phyloP scores from a whole-genome alignment of 1,139 yeast species.

The Saccharomycopsis hybrid region DNA sequence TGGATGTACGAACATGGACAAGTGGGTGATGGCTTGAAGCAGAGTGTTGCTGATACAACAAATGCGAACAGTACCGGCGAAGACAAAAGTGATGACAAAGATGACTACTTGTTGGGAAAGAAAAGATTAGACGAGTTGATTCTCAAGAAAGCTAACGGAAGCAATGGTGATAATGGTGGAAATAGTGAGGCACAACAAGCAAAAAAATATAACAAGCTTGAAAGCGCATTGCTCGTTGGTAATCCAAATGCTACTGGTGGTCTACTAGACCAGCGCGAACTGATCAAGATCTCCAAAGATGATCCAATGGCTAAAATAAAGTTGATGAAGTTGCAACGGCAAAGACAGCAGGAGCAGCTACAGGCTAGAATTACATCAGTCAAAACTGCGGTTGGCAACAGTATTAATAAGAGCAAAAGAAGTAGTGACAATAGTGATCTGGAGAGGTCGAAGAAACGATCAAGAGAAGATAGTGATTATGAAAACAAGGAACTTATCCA shows the following conservation, averaged over 20 bases:
- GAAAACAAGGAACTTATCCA: too few relatives aligned
- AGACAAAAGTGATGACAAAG: constrained; percentile 27
- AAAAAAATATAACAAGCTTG: constrained; percentile 8
- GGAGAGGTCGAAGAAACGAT: too few relatives aligned
- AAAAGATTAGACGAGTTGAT: constrained; percentile 11
- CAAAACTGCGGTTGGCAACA: too few relatives aligned
- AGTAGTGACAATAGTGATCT: too few relatives aligned
- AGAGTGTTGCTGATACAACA: too few relatives aligned
- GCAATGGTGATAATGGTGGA: background rate
- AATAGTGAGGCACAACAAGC: too few relatives aligned
- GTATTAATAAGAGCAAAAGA: too few relatives aligned
- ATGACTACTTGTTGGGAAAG: constrained; percentile 26
- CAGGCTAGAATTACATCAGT: background rate
- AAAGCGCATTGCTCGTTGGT: constrained; percentile 8
- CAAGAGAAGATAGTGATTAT: too few relatives aligned
- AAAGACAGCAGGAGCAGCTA: background rate
- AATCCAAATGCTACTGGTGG: constrained; percentile 8
- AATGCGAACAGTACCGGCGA: too few relatives aligned
- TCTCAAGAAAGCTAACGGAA: too few relatives aligned
- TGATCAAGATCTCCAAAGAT: constrained; percentile 17
- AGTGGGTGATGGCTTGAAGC: too few relatives aligned
- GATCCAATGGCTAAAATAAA: constrained; percentile 25
- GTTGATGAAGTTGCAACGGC: constrained; percentile 17
- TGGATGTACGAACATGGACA: constrained; percentile 83
- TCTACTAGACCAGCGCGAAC: constrained; percentile 12